Conservation (phyloP, 2,329 filamentous ascomycete species). For the Aureobasidium sp. region DNA sequence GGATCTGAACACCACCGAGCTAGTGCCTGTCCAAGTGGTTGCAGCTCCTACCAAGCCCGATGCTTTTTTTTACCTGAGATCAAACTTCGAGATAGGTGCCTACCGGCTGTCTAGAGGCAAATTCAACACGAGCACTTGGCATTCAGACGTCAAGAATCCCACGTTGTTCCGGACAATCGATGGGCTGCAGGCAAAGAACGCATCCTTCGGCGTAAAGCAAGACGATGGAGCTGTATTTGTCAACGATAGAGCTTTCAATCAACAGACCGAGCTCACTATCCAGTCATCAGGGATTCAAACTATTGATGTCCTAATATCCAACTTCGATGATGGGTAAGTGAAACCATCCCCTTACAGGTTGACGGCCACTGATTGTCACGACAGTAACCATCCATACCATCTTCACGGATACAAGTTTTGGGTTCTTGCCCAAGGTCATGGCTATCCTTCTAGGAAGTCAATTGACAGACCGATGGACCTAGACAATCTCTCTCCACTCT, state of each 20-base stretch:
- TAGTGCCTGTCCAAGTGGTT: constrained; percentile 39
- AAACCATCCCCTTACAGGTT: too few species aligned
- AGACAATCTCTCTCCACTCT: constrained; percentile 25
- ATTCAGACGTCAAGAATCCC: constrained; percentile 42
- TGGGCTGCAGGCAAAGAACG: constrained; percentile 31
- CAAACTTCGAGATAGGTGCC: constrained; percentile 53
- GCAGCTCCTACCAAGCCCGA: constrained; percentile 43
- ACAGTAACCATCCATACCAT: constrained; percentile 28
- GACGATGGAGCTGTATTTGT: constrained; percentile 22
- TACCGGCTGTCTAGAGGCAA: constrained; percentile 53
- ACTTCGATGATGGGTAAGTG: constrained; percentile 29
- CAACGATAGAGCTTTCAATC: constrained; percentile 27
- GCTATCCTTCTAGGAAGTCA: constrained; percentile 25
- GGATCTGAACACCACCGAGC: constrained; percentile 43
- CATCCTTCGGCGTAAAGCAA: constrained; percentile 20
- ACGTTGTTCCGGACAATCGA: constrained; percentile 46
- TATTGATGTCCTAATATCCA: constrained; percentile 31
- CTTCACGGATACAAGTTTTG: constrained; percentile 33
- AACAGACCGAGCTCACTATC: constrained; percentile 28
- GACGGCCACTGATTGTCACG: not conserved
- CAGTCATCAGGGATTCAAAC: constrained; percentile 31
- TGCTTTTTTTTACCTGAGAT: constrained; percentile 47
- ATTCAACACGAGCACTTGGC: constrained; percentile 51
- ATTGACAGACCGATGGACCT: constrained; percentile 20
- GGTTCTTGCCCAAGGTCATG: constrained; percentile 30